A percentile compares a stretch with the other conserved stretches of the same genome.
Evolutionary conservation across 2,329 filamentous ascomycete species (phyloP).

Genomic region (Zymoseptoria brevis): DNA sequence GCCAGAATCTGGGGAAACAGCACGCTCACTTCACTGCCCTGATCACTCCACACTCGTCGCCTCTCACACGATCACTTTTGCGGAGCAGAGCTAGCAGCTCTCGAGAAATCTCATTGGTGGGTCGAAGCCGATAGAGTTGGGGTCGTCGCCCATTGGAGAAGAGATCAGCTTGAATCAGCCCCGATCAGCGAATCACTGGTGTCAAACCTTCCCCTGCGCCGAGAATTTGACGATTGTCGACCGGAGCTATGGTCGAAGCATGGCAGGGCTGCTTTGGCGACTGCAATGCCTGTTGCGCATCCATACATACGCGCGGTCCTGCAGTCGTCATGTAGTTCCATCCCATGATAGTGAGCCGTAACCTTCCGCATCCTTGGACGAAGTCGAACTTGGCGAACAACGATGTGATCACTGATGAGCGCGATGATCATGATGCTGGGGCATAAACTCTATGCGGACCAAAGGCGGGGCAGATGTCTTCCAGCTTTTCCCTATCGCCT

Average conservation of each 20-base stretch:
- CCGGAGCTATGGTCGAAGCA: not conserved
- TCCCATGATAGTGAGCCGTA: not conserved
- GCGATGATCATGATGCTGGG: not conserved
- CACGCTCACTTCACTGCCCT: slow-evolving; percentile 2
- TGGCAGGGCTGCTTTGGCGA: not conserved
- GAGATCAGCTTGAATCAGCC: slow-evolving; percentile 4
- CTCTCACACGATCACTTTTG: slow-evolving; percentile 22
- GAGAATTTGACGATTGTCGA: slow-evolving; percentile 1
- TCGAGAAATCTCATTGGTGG: slow-evolving; percentile 11
- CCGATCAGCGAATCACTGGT: slow-evolving; percentile 8
- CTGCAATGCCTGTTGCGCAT: not conserved
- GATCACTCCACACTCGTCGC: slow-evolving; percentile 6
- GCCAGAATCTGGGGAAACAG: slow-evolving; percentile 12
- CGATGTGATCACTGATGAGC: not conserved
- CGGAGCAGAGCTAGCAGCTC: slow-evolving; percentile 12
- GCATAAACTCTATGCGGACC: too few species aligned
- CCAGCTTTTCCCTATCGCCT: not conserved
- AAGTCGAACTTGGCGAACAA: not conserved
- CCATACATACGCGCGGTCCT: not conserved
- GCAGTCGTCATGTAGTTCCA: not conserved
- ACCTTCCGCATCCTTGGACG: not conserved
- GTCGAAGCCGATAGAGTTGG: slow-evolving; percentile 6
- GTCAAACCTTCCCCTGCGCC: slow-evolving; percentile 12
- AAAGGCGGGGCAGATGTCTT: not conserved
- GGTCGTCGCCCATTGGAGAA: slow-evolving; percentile 9